Base-by-base conservation (phyloP, 2,329 filamentous ascomycete species). In the Thermoascus crustaceus region DNA sequence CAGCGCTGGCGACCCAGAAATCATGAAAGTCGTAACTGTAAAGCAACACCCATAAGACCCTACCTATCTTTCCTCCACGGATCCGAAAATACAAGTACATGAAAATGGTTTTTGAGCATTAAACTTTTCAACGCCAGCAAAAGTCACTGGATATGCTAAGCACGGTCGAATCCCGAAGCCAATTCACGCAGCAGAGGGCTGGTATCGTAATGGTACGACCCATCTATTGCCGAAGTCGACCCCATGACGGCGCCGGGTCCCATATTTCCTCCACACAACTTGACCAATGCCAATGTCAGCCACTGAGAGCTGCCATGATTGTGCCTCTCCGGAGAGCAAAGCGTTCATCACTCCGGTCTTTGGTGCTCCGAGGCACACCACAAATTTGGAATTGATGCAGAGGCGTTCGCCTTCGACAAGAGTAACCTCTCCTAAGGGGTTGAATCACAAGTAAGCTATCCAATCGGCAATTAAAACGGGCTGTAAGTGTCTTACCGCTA, bases 181-280 rank as follows among this genome's bases (percentile, higher is more conserved):
- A 35, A 34, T 19, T 52, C 40, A 61, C 13, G 48, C 44, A 14
- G 48, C 35, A 30, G 50, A 32, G 3, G 55, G 41, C 24, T 61
- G 58, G 46, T 58, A 73, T 32, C 62, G 57, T 61, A 91, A 75
- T 49, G 81, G 78, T 9, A 93, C 71, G 43, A 91, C 79, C 89
- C 89, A 96, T 45, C 80, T 76, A 40, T 80, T 78, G 16, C 85
- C 86, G 68, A 95, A 96, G 50, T 88, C 86, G 37, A 95, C 81
- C 0, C 87, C 87, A 45, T 85, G 80, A 13, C 87, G 77, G 33
- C 86, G 76, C 54, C 83, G 80, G 4, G 84, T 85, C 2, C 85
- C 84, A 1, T 84, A 83, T 57, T 86, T 86, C 53, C 81, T 82
- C 82, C 88, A 93, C 3, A 87, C 85, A 3, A 82, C 76, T 39